Base-by-base conservation (phyloP, 1,284 basidiomycete genomes). In the Cryptococcus sp. region DNA sequence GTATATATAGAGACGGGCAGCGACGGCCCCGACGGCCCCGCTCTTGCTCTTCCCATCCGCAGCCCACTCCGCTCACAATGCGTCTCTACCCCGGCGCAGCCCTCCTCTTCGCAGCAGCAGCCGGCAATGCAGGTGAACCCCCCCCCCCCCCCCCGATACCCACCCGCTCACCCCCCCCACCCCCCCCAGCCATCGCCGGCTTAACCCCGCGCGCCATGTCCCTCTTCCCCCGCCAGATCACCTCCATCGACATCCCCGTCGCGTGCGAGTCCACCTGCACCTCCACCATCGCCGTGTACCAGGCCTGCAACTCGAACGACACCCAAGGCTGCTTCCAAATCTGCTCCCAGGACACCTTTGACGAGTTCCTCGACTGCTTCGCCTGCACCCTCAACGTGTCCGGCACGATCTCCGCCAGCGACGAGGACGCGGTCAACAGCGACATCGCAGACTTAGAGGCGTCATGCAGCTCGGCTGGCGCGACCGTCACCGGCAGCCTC, bases 241-340 rank as follows among this genome's bases (percentile, higher is more conserved):
- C 55, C 43, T 44, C 63, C 8, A 53, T 61, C 35, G 50, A 59
- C 28, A 61, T 69, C 60, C 68, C 68, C 12, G 28, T 56, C 7
- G 57, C 62, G 1, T 69, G 67, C 53, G 52, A 56, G 47, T 47
- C 43, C 43, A 52, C 51, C 39, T 69, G 68, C 53, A 45, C 54
- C 12, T 40, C 52, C 18, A 51, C 65, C 28, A 48, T 67, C 28
- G 55, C 54, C 53, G 66, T 70, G 58, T 66, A 67, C 64, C 66
- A 78, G 59, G 73, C 73, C 40, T 80, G 78, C 53, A 52, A 56
- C 5, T n/a, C 52, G 37, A 63, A 62, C 12, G 61, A 67, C 56
- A 60, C 55, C 57, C 62, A 42, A 23, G 62, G 58, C 18, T 71
- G 66, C 58, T 53, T 68, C 24, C 43, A 56, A n/a, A 61, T 70